Evolutionary conservation across 2,329 filamentous ascomycete species (phyloP).

Genomic region (Cercospora citrullina): DNA sequence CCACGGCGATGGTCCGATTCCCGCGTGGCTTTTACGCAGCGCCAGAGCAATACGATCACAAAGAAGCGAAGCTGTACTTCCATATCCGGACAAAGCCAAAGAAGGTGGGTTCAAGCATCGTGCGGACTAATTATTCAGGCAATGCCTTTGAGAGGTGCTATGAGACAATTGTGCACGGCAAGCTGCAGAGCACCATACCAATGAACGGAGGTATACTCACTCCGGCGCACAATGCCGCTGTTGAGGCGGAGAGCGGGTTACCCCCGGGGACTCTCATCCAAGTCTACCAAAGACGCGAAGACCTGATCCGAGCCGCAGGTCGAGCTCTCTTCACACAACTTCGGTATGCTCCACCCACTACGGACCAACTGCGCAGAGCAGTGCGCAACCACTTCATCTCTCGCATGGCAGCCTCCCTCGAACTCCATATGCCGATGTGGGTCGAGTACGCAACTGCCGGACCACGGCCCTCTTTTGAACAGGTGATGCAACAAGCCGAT

Average conservation of each 20-base stretch:
- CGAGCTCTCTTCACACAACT: conserved; percentile 1
- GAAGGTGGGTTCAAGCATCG: conserved; percentile 1
- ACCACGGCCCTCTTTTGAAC: background rate
- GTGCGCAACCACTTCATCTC: conserved; percentile 5
- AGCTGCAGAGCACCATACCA: background rate
- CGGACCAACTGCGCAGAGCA: background rate
- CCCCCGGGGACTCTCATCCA: background rate
- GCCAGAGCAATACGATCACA: background rate
- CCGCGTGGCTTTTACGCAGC: background rate
- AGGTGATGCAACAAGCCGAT: background rate
- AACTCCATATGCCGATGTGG: background rate
- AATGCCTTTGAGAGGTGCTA: background rate
- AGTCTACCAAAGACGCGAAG: background rate
- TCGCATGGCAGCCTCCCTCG: background rate
- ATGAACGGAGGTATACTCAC: conserved; percentile 3
- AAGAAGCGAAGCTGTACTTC: conserved; percentile 3
- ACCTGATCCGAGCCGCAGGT: background rate
- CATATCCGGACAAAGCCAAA: background rate
- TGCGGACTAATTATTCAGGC: background rate
- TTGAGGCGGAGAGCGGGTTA: background rate
- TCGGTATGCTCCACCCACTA: background rate
- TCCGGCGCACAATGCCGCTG: background rate
- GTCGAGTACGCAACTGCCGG: background rate
- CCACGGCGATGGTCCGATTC: background rate
- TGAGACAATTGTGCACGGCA: background rate